These are phyloP conservation scores for Begonia peltatifolia DNA, from an alignment of 306 rosid species.

Conservation along the genomic window DNA sequence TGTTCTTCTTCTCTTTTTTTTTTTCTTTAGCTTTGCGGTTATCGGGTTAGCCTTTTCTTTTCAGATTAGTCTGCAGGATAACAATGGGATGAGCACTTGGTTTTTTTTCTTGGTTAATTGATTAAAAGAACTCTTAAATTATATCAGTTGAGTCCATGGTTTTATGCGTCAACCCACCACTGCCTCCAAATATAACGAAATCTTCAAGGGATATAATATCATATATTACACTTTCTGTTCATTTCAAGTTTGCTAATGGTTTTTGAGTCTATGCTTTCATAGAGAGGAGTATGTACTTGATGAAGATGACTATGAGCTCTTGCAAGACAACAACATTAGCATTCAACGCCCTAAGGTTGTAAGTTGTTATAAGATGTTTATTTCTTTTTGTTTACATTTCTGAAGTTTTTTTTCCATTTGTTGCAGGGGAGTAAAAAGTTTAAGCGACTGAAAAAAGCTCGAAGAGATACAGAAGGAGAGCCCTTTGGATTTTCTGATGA, in stretches of 20 bases:
- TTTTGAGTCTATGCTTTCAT: conserved; percentile 11
- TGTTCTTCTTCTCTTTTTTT: background rate
- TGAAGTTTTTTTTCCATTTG: conserved; percentile 1
- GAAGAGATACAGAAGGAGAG: conserved; percentile 50
- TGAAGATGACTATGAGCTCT: conserved; percentile 89
- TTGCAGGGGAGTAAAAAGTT: conserved; percentile 66
- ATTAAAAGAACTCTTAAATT: too few relatives aligned
- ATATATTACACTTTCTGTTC: background rate
- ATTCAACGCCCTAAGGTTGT: conserved; percentile 82
- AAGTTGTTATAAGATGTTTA: conserved; percentile 1
- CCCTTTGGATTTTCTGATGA: conserved; percentile 70
- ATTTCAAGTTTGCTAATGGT: background rate
- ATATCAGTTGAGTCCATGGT: background rate
- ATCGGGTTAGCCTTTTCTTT: background rate
- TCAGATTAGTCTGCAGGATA: conserved; percentile 1
- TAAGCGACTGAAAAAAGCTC: conserved; percentile 78
- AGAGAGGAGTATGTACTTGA: conserved; percentile 92
- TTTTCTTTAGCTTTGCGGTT: background rate
- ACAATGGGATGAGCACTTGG: too few relatives aligned
- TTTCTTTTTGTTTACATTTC: background rate
- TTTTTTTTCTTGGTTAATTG: too few relatives aligned
- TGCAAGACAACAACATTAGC: conserved; percentile 83
- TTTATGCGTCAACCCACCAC: background rate
- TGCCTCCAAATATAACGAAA: background rate
- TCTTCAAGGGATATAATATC: background rate